phyloP scores from a whole-genome alignment of 2,329 filamentous ascomycete genomes.

The Stagonosporopsis cucurbitacearum region DNA sequence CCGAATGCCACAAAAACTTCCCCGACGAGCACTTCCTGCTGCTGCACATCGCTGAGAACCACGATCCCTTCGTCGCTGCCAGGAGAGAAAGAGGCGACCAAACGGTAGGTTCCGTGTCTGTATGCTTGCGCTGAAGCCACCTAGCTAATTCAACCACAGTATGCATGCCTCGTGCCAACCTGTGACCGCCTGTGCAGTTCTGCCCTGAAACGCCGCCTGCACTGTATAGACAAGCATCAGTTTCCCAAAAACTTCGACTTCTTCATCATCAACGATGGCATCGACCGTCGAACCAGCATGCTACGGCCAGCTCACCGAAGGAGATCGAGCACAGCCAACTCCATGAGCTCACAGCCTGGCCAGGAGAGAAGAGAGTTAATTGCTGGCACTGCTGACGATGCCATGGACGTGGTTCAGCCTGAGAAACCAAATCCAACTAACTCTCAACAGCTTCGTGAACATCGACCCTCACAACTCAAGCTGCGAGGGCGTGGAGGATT shows the following conservation, averaged over 20 bases:
- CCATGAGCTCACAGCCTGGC: constrained; percentile 9
- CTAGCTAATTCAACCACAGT: constrained; percentile 58
- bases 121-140: background rate
- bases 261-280: constrained; percentile 82
- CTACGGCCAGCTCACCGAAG: constrained; percentile 58
- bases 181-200: constrained; percentile 87
- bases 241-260: constrained; percentile 69
- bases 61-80: constrained; percentile 79
- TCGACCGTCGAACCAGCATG: constrained; percentile 83
- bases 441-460: constrained; percentile 18
- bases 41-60: constrained; percentile 88
- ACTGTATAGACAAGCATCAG: constrained; percentile 92
- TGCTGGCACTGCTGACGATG: constrained; percentile 26
- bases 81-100: constrained; percentile 82
- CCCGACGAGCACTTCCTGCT: constrained; percentile 80
- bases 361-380: constrained; percentile 30
- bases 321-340: constrained; percentile 37
- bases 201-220: constrained; percentile 81
- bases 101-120: constrained; percentile 65
- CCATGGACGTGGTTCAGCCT: constrained; percentile 31
- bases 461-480: constrained; percentile 27
- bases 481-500: constrained; percentile 44
- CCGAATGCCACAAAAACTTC: constrained; percentile 85
- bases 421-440: constrained; percentile 20
- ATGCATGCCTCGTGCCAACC: constrained; percentile 85